Conservation (phyloP, 2,329 filamentous ascomycete genomes). For the Penicillium paneum region DNA sequence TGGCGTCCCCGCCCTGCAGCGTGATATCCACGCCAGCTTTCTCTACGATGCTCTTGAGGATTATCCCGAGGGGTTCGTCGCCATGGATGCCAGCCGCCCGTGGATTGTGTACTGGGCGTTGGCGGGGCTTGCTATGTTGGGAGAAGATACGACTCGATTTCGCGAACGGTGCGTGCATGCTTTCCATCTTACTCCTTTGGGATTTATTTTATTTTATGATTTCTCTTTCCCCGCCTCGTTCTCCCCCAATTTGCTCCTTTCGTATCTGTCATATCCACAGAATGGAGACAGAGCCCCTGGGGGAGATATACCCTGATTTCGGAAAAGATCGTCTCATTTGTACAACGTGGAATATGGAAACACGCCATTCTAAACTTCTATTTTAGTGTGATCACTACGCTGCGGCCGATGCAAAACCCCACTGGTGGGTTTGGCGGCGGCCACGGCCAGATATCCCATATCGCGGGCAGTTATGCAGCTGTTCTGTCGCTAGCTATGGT, state of each 20-base stretch:
- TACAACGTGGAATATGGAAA: not conserved
- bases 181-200: conserved; percentile 1
- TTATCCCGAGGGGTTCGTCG: conserved; percentile 68
- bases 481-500: conserved; percentile 75
- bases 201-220: not conserved
- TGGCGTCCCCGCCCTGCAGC: conserved; percentile 72
- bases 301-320: not conserved
- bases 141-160: conserved; percentile 67
- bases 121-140: conserved; percentile 69
- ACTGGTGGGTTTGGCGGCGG: conserved; percentile 88
- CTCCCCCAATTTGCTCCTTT: not conserved
- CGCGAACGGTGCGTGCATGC: conserved; percentile 51
- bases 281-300: conserved; percentile 1
- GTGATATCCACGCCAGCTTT: conserved; percentile 53
- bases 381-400: conserved; percentile 64
- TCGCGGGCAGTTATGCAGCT: conserved; percentile 83
- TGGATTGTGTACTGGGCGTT: conserved; percentile 96
- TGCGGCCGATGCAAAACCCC: conserved; percentile 75
- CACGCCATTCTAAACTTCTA: not conserved
- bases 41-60: conserved; percentile 50
- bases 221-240: not conserved
- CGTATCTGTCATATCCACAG: not conserved
- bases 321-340: conserved; percentile 1
- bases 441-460: conserved; percentile 84
- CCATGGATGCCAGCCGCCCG: conserved; percentile 80